Base-by-base conservation (phyloP, 306 rosid genomes). In the cucumber (Cucumis sativus) region DNA sequence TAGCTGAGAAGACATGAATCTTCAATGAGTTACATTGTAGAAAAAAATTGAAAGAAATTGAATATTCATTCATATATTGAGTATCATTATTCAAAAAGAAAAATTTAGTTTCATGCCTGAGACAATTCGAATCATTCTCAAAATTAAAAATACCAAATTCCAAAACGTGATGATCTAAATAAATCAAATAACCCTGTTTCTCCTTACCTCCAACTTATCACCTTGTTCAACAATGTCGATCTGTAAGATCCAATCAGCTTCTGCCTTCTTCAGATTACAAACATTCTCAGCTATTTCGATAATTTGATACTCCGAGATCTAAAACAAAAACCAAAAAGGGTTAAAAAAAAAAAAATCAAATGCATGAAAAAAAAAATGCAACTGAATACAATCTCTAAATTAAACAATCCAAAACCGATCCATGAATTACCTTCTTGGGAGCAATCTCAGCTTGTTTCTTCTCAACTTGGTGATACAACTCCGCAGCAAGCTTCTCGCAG, bases 251-350 rank as follows among this genome's bases (percentile, higher is more conserved):
- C 98, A 95, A 87, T 95, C 97, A 17, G 97, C 97, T 85, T 92
- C 97, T 0, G 84, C 86, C 84, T 90, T 95, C 88, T 92, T 95
- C 86, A 95, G 84, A 85, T 90, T 90, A 75, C 97, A 95, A 78
- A 89, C 93, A 85, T 90, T 95, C 96, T 95, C 97, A 52, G 93
- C 85, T 74, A 95, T 89, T 87, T 95, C 97, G 81, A 95, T 95
- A 41, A 95, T 89, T 77, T 92, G 91, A 84, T 84, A 86, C 86
- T 95, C 98, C 67, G 97, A 92, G 89, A 92, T 92, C 98, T 90
- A 84, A 25, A 66, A 63, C 54, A 79, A 75, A 84, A 60, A 63
- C 37, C 77, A 20, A 79, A 70, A 25, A 33, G 43, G 41, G 17
- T 52, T 1, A 0, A 3, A 15, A 15, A 15, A 57, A 15, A 66